Evolutionary conservation across 2,329 filamentous ascomycete genomes (phyloP).

Genomic region (Periconia digitata): DNA sequence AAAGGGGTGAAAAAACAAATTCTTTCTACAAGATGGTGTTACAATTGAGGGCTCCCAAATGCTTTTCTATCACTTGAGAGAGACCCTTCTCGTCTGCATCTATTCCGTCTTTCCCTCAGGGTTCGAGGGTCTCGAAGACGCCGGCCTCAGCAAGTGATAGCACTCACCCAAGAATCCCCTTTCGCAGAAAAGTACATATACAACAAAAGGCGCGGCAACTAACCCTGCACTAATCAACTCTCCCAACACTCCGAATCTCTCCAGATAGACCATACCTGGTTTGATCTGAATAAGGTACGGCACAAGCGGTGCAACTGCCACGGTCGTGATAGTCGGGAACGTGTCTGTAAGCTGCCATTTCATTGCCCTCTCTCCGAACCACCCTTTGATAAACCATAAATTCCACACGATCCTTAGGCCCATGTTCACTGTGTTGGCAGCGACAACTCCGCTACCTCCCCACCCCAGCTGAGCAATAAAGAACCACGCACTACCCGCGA

Average conservation of each 20-base stretch:
- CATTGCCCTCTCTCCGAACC: constrained; percentile 24
- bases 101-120: constrained; percentile 1
- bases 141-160: constrained; percentile 35
- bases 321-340: constrained; percentile 28
- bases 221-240: constrained; percentile 43
- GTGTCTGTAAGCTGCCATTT: constrained; percentile 20
- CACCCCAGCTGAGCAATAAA: constrained; percentile 69
- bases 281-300: constrained; percentile 40
- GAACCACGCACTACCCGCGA: constrained; percentile 72
- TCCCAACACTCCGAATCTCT: constrained; percentile 43
- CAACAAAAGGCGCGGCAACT: constrained; percentile 39
- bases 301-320: constrained; percentile 42
- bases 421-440: constrained; percentile 92
- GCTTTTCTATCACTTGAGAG: background rate
- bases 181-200: constrained; percentile 38
- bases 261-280: constrained; percentile 24
- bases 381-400: constrained; percentile 64
- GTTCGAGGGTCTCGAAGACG: background rate
- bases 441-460: constrained; percentile 79
- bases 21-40: too few relatives aligned
- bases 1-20: too few relatives aligned
- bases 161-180: constrained; percentile 35
- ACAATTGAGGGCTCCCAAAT: too few relatives aligned
- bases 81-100: background rate
- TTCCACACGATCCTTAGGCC: constrained; percentile 81